Evolutionary conservation across 495 filamentous ascomycete species (phyloP).

Genomic region (Thermothielavioides terrestris): DNA sequence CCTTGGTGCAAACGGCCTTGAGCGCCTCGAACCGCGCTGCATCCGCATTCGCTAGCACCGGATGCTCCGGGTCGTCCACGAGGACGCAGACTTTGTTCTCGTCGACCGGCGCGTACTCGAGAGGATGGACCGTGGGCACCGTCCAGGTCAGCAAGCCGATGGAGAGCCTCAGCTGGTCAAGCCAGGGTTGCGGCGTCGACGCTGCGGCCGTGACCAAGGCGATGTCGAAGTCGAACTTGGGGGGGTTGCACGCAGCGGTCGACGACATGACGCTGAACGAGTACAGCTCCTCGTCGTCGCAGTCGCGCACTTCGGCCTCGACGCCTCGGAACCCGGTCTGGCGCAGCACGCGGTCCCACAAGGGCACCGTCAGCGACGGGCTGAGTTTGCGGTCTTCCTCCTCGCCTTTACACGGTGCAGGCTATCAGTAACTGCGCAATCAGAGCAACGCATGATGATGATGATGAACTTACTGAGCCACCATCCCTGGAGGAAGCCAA

Average conservation of each 20-base stretch:
- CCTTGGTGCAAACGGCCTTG: conserved; percentile 20
- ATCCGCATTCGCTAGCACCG: conserved; percentile 21
- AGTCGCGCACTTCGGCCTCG: conserved; percentile 25
- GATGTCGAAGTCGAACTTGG: conserved; percentile 22
- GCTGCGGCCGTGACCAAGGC: conserved; percentile 11
- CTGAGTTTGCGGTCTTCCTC: conserved; percentile 33
- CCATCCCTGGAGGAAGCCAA: conserved; percentile 27
- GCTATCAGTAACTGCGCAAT: background rate
- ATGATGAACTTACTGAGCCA: conserved; percentile 26
- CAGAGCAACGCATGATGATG: background rate
- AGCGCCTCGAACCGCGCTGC: conserved; percentile 18
- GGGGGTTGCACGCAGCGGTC: conserved; percentile 5
- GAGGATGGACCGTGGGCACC: conserved; percentile 15
- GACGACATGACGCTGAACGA: conserved; percentile 24
- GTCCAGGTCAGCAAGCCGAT: conserved; percentile 21
- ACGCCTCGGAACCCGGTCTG: conserved; percentile 21
- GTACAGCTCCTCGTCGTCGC: conserved; percentile 24
- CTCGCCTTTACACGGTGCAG: conserved; percentile 2
- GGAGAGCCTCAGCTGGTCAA: conserved; percentile 20
- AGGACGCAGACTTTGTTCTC: conserved; percentile 25
- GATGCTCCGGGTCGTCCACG: conserved; percentile 26
- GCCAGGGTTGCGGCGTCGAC: conserved; percentile 5
- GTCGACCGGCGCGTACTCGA: conserved; percentile 10
- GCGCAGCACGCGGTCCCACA: conserved; percentile 26
- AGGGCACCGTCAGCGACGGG: conserved; percentile 21